Evolutionary conservation across 257 asterid species (phyloP), one percentile per base, ranked within the genome.

Genomic region (Parsonsia alboflavescens): DNA sequence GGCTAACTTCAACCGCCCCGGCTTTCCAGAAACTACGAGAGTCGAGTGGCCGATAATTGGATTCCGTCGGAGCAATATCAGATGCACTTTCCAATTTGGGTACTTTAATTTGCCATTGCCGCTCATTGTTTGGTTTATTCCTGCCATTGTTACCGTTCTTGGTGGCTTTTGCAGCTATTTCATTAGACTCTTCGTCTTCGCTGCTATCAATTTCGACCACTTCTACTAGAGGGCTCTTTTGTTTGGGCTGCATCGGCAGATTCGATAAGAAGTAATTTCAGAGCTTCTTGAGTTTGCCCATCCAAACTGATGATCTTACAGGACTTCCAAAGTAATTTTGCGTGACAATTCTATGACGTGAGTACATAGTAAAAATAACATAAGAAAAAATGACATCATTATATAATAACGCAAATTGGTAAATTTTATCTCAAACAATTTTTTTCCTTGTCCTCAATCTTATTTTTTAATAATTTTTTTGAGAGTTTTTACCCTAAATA

Each of bases 21-120:
- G 98, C 97, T 81, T 85, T 93, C 98, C 98, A 93, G 90, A 93
- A 93, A 84, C 98, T 89, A 57, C 96, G 90, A 58, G 81, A 85
- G 1, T 84, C 89, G 33, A 85, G 83, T 13, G 87, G 89, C 73
- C 12, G 81, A 74, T 76, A 46, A 76, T 53, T 76, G 73, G 78
- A 65, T 56, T 49, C 81, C 68, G 77, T 70, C 53, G 72, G 79
- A 30, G 52, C 84, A 63, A 57, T 44, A 8, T 74, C 74, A 49
- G 78, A 7, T 45, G 78, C 58, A 1, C 67, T 42, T 72, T 77
- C 92, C 48, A 77, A 46, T 49, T 63, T 66, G n/a, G 86, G 82
- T 52, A 75, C 74, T 75, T 76, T 77, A 54, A 78, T 67, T 64
- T 33, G 85, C 33, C 49, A 54, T 33, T 72, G 80, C 71, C 64